Evolutionary conservation across 2,329 filamentous ascomycete genomes (phyloP), one percentile per base, ranked within the genome.

Genomic region (Colletotrichum sp.): DNA sequence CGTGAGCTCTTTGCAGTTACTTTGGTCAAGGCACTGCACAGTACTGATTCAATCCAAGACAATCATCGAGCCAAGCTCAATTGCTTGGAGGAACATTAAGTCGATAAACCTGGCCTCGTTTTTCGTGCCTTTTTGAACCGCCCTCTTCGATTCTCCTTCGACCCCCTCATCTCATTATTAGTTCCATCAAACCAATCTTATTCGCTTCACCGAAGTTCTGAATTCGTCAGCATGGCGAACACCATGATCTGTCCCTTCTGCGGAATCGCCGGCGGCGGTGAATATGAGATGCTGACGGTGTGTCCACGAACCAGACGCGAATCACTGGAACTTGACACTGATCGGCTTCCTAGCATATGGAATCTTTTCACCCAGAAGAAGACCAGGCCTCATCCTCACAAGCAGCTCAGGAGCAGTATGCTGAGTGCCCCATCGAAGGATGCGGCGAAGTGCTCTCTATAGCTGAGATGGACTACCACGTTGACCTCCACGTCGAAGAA

Each of bases 381-480:
- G 34, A 64, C 34, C 30, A 61, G 32, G n/a, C 57, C n/a, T 36
- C 68, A 30, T 30, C 30, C 30, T 61, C 72, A 19, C 69, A 72
- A 88, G 90, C 1, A 78, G 88, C 39, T 25, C 66, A 57, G 39
- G 72, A 66, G 19, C 66, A 67, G 52, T 71, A 75, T 62, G 66
- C 66, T 8, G 72, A 77, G 25, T 75, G 75, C 36, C 66, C 66
- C 9, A 64, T 77, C n/a, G 88, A 90, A 19, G 89, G 87, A 27
- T 95, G 93, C 80, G 90, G 90, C 36, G 92, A 94, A 81, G 81
- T 87, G n/a, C 82, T 77, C 19, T 39, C 72, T 22, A 93, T 86
- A 9, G 82, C 85, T 19, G 90, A 93, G 79, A 84, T 93, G 44
- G 87, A 90, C 19, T 88, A 86, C 61, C 92, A 94, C 80, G 80